These are phyloP conservation scores for Thielaviopsis euricoi DNA, from an alignment of 2,329 filamentous ascomycete genomes.

Conservation along the genomic window DNA sequence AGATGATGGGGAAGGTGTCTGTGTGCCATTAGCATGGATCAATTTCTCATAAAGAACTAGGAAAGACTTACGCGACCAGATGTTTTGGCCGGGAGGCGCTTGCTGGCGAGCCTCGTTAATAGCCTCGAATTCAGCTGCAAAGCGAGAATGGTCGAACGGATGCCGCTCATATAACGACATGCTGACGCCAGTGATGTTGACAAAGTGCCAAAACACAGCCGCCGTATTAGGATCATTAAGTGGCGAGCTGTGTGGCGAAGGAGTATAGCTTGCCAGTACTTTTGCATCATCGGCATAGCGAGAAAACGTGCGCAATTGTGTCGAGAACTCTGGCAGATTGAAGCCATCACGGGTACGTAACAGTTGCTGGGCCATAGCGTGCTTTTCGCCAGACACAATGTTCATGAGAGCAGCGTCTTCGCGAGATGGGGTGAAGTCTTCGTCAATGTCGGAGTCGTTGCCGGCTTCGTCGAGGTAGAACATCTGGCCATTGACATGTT, in stretches of 20 bases:
- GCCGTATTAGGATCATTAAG: conserved; percentile 67
- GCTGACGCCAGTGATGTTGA: conserved; percentile 71
- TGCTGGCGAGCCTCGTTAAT: conserved; percentile 4
- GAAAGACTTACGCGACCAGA: conserved; percentile 41
- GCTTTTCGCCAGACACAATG: neutral
- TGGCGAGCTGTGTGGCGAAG: conserved; percentile 50
- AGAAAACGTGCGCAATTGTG: conserved; percentile 32
- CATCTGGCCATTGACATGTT: conserved; percentile 18
- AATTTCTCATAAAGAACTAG: neutral
- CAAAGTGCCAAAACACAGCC: conserved; percentile 78
- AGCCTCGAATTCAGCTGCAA: conserved; percentile 38
- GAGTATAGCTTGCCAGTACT: conserved; percentile 47
- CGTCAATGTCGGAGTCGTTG: conserved; percentile 41
- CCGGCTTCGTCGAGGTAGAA: conserved; percentile 44
- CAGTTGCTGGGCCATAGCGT: neutral
- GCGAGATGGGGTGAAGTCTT: conserved; percentile 25
- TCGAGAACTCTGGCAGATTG: conserved; percentile 21
- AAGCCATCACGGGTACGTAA: conserved; percentile 18
- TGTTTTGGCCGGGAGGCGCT: conserved; percentile 45
- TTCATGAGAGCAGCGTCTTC: conserved; percentile 19
- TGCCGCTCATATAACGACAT: conserved; percentile 80
- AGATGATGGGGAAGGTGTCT: conserved; percentile 70
- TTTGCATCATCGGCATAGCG: conserved; percentile 28
- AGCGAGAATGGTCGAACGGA: conserved; percentile 51
- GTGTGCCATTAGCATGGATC: neutral